These are phyloP conservation scores for Hygrophoropsis aurantiaca DNA, from an alignment of 768 basidiomycete genomes.

Conservation along the genomic window DNA sequence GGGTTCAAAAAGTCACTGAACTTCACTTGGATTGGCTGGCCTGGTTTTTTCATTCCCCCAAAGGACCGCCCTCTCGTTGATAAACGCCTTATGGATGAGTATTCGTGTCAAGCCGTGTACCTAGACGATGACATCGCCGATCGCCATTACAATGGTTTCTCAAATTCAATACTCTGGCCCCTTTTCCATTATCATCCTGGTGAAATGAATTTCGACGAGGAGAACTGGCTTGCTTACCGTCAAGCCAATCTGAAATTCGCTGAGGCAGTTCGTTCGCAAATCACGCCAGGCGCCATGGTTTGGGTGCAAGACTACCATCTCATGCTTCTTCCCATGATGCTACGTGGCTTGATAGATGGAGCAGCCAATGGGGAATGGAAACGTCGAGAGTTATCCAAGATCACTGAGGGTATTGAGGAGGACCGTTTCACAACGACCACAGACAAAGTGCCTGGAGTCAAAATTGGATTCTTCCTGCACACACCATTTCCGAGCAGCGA, in stretches of 20 bases:
- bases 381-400: conserved; percentile 60
- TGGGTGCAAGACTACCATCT: conserved; percentile 99
- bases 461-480: conserved; percentile 98
- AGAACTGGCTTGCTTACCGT: conserved; percentile 96
- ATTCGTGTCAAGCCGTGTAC: conserved; percentile 96
- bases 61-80: conserved; percentile 92
- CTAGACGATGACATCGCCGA: conserved; percentile 99
- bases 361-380: conserved; percentile 55
- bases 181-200: conserved; percentile 99
- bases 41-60: conserved; percentile 88
- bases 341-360: conserved; percentile 88
- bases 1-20: conserved; percentile 98
- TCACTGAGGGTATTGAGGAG: conserved; percentile 71
- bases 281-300: conserved; percentile 88
- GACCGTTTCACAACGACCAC: conserved; percentile 36
- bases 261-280: conserved; percentile 77
- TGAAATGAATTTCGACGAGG: conserved; percentile 99
- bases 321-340: conserved; percentile 95
- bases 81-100: conserved; percentile 90
- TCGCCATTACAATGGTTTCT: conserved; percentile 97
- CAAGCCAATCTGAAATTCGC: conserved; percentile 96
- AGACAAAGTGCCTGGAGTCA: conserved; percentile 61
- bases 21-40: conserved; percentile 98
- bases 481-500: conserved; percentile 98
- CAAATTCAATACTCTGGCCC: conserved; percentile 99